phyloP scores from a whole-genome alignment of 805 yeast species.

The Ogataea polymorpha region DNA sequence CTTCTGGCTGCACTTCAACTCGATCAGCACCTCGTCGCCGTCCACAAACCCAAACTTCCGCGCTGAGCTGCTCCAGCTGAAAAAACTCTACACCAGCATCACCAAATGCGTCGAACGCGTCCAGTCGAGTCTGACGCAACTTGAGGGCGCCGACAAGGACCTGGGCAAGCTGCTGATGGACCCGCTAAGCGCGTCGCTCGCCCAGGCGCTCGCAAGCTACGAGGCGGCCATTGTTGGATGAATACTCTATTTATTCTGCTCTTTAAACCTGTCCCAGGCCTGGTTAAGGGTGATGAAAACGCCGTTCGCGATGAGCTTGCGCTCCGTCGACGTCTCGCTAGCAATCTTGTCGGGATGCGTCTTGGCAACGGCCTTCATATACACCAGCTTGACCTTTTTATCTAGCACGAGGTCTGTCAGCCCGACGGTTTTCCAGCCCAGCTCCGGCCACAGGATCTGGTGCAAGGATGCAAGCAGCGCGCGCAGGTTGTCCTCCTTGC shows the following conservation, averaged over 20 bases:
- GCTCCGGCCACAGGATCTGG: constrained; percentile 60
- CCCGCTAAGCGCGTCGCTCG: constrained; percentile 44
- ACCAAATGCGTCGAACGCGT: constrained; percentile 47
- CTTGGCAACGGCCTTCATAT: constrained; percentile 75
- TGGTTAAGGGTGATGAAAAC: constrained; percentile 80
- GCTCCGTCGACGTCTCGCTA: constrained; percentile 56
- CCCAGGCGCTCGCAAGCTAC: constrained; percentile 45
- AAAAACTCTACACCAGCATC: constrained; percentile 47
- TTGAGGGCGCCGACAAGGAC: constrained; percentile 17
- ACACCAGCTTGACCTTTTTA: constrained; percentile 80
- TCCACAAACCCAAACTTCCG: constrained; percentile 32
- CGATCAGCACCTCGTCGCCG: constrained; percentile 28
- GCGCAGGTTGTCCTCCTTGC: constrained; percentile 79
- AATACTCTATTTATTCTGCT: constrained; percentile 10
- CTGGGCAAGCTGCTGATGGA: constrained; percentile 30
- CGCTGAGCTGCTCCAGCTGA: constrained; percentile 32
- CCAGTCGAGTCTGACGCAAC: constrained; percentile 26
- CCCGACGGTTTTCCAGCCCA: constrained; percentile 64
- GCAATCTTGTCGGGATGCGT: constrained; percentile 85
- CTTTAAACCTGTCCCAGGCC: constrained; percentile 86
- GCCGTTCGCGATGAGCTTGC: constrained; percentile 79
- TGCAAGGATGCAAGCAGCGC: constrained; percentile 71
- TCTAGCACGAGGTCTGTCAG: constrained; percentile 80
- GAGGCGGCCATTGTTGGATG: constrained; percentile 37
- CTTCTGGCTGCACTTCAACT: constrained; percentile 63